Evolutionary conservation across 805 yeast genomes (phyloP), one percentile per base, ranked within the genome.

Genomic region (Candida takata): DNA sequence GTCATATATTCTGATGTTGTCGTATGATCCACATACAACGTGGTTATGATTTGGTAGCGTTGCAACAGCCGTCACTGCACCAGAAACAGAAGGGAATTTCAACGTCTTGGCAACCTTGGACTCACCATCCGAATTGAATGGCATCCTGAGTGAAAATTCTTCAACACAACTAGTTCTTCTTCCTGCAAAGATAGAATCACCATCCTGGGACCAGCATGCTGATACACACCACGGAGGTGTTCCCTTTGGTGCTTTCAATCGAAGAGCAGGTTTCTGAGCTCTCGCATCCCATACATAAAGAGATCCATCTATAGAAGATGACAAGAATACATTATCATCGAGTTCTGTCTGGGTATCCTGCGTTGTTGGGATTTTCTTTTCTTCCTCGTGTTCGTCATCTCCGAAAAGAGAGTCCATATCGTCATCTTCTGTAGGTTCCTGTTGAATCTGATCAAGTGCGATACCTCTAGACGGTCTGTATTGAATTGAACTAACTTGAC

Each of bases 141-240:
- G 77, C 72, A 74, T 77, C 40, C 77, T 69, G 9, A 84, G 41
- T 26, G 79, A 79, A 36, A 73, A 72, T 50, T 80, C 85, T 47
- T 90, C 96, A 5, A 90, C 86, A 2, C 80, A 68, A 30, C 92
- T 81, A 55, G 90, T 92, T 57, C 98, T 72, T 44, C 98, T 71
- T 0, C 97, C 99, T 4, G 79, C 86, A 52, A 69, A 90, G 5
- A 87, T 67, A 28, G 63, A 67, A 38, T 84, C 79, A 9, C 98
- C 98, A 49, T 81, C 79, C 34, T 66, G 65, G 8, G 95, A 79
- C 97, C 97, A 90, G 37, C 84, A 75, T 0, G 95, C 75, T 7
- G 85, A 73, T 71, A 82, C 77, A 57, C 95, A 82, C 97, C 97
- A 92, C 0, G 97, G 97, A 1, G 97, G 95, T 0, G 81, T 71